phyloP scores from a whole-genome alignment of 805 yeast genomes.

The Candida alai region DNA sequence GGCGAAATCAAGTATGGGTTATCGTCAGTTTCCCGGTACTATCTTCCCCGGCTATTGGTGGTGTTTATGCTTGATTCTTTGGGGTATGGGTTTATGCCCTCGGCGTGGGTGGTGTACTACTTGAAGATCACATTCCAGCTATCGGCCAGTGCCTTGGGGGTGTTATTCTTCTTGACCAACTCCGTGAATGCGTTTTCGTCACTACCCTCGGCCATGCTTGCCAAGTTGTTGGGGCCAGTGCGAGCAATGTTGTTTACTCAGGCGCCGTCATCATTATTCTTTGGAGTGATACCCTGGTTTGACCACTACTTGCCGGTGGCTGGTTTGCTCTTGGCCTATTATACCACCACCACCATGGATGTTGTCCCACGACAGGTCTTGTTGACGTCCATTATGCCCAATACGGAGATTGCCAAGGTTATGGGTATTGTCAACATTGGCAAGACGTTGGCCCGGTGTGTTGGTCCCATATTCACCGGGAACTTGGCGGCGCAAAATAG shows the following conservation, averaged over 20 bases:
- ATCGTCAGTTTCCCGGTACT: constrained; percentile 40
- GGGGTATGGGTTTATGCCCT: constrained; percentile 85
- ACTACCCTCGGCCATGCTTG: constrained; percentile 69
- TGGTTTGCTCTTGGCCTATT: constrained; percentile 48
- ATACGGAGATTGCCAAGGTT: constrained; percentile 64
- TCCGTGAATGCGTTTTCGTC: constrained; percentile 65
- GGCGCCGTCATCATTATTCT: constrained; percentile 69
- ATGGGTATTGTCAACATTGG: constrained; percentile 85
- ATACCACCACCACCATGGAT: constrained; percentile 75
- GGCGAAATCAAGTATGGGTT: constrained; percentile 22
- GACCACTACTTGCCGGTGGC: constrained; percentile 39
- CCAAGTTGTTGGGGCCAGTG: constrained; percentile 72
- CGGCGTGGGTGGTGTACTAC: constrained; percentile 85
- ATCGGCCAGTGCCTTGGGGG: constrained; percentile 58
- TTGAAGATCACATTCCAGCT: constrained; percentile 55
- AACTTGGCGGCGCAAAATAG: constrained; percentile 50
- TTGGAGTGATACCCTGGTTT: constrained; percentile 29
- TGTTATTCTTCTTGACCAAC: constrained; percentile 62
- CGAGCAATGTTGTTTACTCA: constrained; percentile 72
- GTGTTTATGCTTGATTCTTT: constrained; percentile 82
- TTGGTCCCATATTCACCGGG: constrained; percentile 83
- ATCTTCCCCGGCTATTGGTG: constrained; percentile 46
- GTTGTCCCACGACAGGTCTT: constrained; percentile 88
- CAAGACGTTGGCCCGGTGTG: constrained; percentile 77
- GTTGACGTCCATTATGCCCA: constrained; percentile 61